phyloP scores from a whole-genome alignment of 345 rosid genomes.

The Moricandia moricandioides region DNA sequence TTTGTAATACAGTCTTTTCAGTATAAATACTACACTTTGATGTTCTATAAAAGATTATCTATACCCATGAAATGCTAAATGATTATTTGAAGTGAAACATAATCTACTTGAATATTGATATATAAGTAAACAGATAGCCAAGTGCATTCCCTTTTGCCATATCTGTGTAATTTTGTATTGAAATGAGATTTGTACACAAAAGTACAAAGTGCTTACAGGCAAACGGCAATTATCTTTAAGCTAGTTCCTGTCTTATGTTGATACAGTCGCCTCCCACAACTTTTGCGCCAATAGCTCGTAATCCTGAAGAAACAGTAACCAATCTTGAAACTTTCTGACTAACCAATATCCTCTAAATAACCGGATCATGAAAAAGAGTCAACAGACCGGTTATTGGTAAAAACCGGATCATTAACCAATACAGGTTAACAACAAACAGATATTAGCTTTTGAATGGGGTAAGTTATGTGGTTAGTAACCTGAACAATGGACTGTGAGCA shows the following conservation, averaged over 20 bases:
- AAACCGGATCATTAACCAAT: conserved; percentile 5
- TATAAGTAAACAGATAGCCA: neutral
- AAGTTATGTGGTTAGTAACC: conserved; percentile 37
- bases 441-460: neutral
- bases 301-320: conserved; percentile 42
- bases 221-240: neutral
- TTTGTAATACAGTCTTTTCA: neutral
- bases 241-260: conserved; percentile 5
- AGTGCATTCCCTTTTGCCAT: neutral
- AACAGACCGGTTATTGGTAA: neutral
- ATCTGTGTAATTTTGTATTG: neutral
- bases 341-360: too few species aligned
- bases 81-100: too few species aligned
- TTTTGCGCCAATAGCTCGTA: conserved; percentile 47
- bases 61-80: neutral
- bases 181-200: neutral
- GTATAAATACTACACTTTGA: neutral
- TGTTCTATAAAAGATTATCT: neutral
- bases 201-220: too few species aligned
- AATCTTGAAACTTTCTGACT: neutral
- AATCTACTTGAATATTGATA: neutral
- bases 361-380: too few species aligned
- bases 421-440: neutral
- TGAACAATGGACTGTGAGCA: conserved; percentile 81
- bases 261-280: conserved; percentile 50